Percentiles rank a stretch among this genome's conserved stretches.
Conservation (phyloP, 2,329 filamentous ascomycete species). For the Pleoardoris graminearum region DNA sequence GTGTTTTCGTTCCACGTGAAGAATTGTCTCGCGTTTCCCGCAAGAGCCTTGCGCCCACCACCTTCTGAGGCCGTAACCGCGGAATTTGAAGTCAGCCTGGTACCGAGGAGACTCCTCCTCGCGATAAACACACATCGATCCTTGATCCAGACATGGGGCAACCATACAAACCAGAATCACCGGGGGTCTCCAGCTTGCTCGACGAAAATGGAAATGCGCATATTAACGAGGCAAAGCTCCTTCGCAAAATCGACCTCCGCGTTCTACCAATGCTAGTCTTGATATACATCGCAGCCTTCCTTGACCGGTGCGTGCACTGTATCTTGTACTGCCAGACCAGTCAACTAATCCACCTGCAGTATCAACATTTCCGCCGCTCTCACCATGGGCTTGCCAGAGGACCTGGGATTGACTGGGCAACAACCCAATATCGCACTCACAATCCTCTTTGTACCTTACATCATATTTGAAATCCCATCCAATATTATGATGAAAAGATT, state of each 20-base stretch:
- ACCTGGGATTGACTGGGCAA: conserved; percentile 11
- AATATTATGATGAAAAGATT: conserved; percentile 68
- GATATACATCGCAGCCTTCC: conserved; percentile 14
- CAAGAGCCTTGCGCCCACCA: background rate
- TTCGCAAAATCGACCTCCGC: conserved; percentile 11
- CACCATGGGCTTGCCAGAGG: conserved; percentile 9
- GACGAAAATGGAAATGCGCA: background rate
- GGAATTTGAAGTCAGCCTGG: background rate
- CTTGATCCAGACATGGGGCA: too few relatives aligned
- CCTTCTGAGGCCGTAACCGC: background rate
- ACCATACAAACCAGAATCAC: background rate
- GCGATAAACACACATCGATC: too few relatives aligned
- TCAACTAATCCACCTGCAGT: background rate
- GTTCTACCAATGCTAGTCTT: conserved; percentile 12
- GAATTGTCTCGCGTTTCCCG: background rate
- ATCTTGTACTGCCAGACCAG: background rate
- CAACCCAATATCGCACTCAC: conserved; percentile 13
- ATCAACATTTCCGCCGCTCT: conserved; percentile 18
- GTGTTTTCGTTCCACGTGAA: background rate
- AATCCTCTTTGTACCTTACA: conserved; percentile 38
- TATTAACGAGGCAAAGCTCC: background rate
- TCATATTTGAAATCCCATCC: conserved; percentile 61
- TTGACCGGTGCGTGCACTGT: conserved; percentile 10
- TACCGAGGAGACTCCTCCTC: background rate
- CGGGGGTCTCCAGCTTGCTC: background rate